These are phyloP conservation scores for Penicillium dipodomyicola DNA, from an alignment of 495 filamentous ascomycete species.

Conservation along the genomic window DNA sequence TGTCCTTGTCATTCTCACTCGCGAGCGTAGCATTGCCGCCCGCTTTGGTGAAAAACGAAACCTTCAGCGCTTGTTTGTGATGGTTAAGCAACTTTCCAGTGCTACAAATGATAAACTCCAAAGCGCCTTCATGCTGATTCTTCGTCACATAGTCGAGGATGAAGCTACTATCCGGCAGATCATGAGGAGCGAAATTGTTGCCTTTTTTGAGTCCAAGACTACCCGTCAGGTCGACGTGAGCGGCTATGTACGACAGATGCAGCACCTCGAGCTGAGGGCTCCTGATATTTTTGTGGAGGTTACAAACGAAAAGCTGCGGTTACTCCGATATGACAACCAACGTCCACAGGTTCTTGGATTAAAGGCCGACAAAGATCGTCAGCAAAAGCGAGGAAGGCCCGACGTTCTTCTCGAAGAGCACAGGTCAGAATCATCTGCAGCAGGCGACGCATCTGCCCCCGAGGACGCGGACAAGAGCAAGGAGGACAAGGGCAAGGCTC, in stretches of 20 bases:
- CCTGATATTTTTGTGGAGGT: slow-evolving; percentile 88
- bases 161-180: slow-evolving; percentile 85
- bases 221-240: slow-evolving; percentile 64
- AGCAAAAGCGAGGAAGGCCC: slow-evolving; percentile 29
- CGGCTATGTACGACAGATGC: slow-evolving; percentile 70
- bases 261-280: slow-evolving; percentile 77
- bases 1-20: slow-evolving; percentile 86
- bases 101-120: slow-evolving; percentile 71
- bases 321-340: slow-evolving; percentile 58
- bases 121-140: slow-evolving; percentile 77
- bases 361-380: slow-evolving; percentile 51
- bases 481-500: slow-evolving; percentile 61
- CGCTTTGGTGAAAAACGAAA: slow-evolving; percentile 82
- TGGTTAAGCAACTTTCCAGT: slow-evolving; percentile 86
- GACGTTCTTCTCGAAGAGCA: slow-evolving; percentile 28
- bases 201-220: slow-evolving; percentile 65
- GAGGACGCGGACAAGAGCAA: slow-evolving; percentile 56
- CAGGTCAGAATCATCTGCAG: slow-evolving; percentile 29
- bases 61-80: slow-evolving; percentile 85
- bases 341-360: slow-evolving; percentile 57
- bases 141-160: slow-evolving; percentile 93
- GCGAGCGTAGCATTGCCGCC: slow-evolving; percentile 69
- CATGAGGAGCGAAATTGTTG: slow-evolving; percentile 86
- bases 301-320: slow-evolving; percentile 79
- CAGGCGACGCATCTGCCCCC: slow-evolving; percentile 31